Percentiles rank a stretch among this genome's conserved stretches.
Evolutionary conservation across 2,329 filamentous ascomycete genomes (phyloP).

Genomic region (Stachybotrys chartarum): DNA sequence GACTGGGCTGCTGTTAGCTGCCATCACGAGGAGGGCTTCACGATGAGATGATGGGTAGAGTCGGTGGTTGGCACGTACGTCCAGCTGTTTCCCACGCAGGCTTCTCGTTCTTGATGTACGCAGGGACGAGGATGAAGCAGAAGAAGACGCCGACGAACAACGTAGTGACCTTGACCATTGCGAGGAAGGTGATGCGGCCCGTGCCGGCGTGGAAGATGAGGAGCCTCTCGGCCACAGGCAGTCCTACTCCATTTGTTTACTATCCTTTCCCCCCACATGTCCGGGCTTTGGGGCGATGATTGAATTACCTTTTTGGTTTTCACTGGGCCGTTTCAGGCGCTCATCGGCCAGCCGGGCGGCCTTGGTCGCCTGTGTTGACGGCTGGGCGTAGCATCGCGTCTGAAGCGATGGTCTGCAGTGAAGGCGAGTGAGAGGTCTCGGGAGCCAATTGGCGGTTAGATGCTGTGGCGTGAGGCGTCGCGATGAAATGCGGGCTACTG

Average conservation of each 20-base stretch:
- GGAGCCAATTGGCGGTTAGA: too few relatives aligned
- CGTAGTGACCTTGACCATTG: conserved; percentile 63
- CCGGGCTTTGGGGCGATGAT: too few relatives aligned
- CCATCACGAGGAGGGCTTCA: too few relatives aligned
- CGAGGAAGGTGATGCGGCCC: conserved; percentile 58
- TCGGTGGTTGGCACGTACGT: conserved; percentile 21
- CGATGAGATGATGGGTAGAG: too few relatives aligned
- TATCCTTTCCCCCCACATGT: too few relatives aligned
- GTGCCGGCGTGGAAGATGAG: conserved; percentile 73
- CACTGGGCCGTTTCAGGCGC: conserved; percentile 17
- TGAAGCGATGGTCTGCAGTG: conserved; percentile 15
- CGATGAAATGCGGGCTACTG: too few relatives aligned
- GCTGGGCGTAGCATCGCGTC: conserved; percentile 16
- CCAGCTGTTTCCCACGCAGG: conserved; percentile 24
- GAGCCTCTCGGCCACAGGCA: conserved; percentile 40
- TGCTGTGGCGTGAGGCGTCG: too few relatives aligned
- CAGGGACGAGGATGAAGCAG: conserved; percentile 54
- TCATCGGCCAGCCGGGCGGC: conserved; percentile 14
- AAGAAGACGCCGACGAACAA: conserved; percentile 64
- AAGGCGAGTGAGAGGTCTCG: too few relatives aligned
- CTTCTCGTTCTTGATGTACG: conserved; percentile 39
- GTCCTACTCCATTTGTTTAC: too few relatives aligned
- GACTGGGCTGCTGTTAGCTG: conserved; percentile 34
- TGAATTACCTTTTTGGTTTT: too few relatives aligned
- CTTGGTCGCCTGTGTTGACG: conserved; percentile 5